Percentiles rank a stretch among this genome's conserved stretches.
phyloP scores from a whole-genome alignment of 2,329 filamentous ascomycete genomes.

The Dactylellina leptospora region DNA sequence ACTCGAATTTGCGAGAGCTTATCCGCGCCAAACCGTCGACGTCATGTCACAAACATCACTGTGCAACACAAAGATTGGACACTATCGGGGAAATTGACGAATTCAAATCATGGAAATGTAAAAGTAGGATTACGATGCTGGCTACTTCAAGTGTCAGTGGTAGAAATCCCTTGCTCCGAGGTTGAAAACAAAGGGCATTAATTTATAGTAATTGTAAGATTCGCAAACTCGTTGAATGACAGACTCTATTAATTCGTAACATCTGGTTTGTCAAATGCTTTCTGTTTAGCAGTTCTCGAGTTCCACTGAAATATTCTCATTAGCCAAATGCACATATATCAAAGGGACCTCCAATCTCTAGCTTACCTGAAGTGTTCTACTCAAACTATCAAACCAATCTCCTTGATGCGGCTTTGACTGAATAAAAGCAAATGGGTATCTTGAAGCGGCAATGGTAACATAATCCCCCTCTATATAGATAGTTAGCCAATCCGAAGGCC shows the following conservation, averaged over 20 bases:
- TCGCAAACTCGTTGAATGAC: too few relatives aligned
- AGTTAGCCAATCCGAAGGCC: neutral
- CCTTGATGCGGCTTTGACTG: constrained; percentile 57
- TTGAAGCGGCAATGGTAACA: constrained; percentile 80
- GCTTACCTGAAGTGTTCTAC: constrained; percentile 54
- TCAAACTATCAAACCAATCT: constrained; percentile 58
- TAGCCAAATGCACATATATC: neutral
- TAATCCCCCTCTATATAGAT: constrained; percentile 71
- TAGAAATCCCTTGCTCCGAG: neutral
- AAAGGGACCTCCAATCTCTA: neutral
- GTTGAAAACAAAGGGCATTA: too few relatives aligned
- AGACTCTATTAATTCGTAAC: neutral
- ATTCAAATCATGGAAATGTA: neutral
- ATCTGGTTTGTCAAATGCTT: constrained; percentile 25
- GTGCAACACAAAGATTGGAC: neutral
- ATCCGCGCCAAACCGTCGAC: constrained; percentile 15
- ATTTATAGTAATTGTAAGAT: too few relatives aligned
- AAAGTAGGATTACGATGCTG: neutral
- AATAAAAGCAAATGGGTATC: constrained; percentile 82
- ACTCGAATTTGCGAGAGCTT: constrained; percentile 10
- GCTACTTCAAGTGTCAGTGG: neutral
- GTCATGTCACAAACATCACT: constrained; percentile 4
- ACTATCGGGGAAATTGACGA: neutral
- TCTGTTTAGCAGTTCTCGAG: constrained; percentile 44
- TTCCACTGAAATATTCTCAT: constrained; percentile 37